phyloP scores from a whole-genome alignment of 345 rosid species.

The Heritiera littoralis region DNA sequence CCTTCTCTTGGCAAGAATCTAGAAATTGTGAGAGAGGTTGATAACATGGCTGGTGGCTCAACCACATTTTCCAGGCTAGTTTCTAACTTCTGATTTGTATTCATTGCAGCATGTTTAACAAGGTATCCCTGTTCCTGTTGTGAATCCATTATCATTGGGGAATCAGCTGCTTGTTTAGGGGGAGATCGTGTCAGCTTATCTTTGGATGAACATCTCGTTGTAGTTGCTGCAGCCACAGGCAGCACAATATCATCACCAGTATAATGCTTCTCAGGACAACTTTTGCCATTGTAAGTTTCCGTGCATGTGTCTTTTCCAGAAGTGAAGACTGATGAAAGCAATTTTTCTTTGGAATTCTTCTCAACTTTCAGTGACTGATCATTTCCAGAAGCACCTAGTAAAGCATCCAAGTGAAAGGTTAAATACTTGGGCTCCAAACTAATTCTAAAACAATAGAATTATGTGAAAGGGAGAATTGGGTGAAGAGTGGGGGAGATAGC shows the following conservation, averaged over 20 bases:
- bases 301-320: background rate
- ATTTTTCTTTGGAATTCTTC: slow-evolving; percentile 24
- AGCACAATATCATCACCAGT: background rate
- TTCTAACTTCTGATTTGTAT: slow-evolving; percentile 23
- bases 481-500: background rate
- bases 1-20: slow-evolving; percentile 9
- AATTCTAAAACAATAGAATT: background rate
- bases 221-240: slow-evolving; percentile 12
- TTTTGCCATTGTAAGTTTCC: background rate
- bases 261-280: background rate
- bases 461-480: background rate
- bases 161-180: slow-evolving; percentile 30
- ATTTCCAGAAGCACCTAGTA: slow-evolving; percentile 30
- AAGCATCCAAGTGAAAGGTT: background rate
- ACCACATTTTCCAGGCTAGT: slow-evolving; percentile 16
- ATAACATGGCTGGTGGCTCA: slow-evolving; percentile 3
- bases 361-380: slow-evolving; percentile 22
- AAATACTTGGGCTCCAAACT: background rate
- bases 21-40: slow-evolving; percentile 26
- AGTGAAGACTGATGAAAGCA: slow-evolving; percentile 7
- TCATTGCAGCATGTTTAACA: slow-evolving; percentile 29
- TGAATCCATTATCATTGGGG: slow-evolving; percentile 19
- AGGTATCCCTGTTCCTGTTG: slow-evolving; percentile 33
- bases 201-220: slow-evolving; percentile 22
- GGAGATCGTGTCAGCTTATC: slow-evolving; percentile 12